Evolutionary conservation across 1,284 basidiomycete genomes (phyloP), one percentile per base, ranked within the genome.

Genomic region (Grifola frondosa): DNA sequence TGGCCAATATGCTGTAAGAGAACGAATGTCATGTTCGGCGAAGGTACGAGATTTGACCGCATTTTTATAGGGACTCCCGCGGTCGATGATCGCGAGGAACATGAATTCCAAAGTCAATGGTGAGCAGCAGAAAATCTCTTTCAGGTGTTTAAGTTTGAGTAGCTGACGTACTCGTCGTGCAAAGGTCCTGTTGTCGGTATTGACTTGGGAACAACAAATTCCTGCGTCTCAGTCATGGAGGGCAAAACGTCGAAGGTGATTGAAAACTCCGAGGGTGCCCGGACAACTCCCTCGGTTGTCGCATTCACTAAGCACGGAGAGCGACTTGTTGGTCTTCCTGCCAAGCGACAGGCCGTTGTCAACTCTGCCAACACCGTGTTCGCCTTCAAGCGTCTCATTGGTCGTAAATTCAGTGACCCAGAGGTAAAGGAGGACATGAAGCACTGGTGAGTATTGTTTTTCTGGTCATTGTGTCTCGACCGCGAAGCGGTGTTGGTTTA

Each of bases 291-390:
- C 8, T 99, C 96, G 39, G 92, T 97, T 46, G 93, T 99, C 54
- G 97, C 96, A 30, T 99, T 99, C 80, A 94, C 95, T 54, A 97
- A 98, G 71, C 82, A 93, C 59, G 88, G 88, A 48, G 91, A 95
- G 66, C 89, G 91, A 54, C 78, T 97, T 31, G 90, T 98, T 53
- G 96, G 96, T 70, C 81, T 97, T 40, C 96, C 97, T 25, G 97
- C 96, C 29, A 95, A 97, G 72, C 91, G 95, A 45, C 96, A 98
- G 70, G 94, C 93, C 6, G 92, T 97, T 40, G 93, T 98, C 65
- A 99, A 98, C 79, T 80, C 91, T n/a, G 68, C 84, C 48, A 94
- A 95, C 75, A 97, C 92, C 40, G 85, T 94, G 57, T 95, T 91
- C 54, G 95, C 90, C 28, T 97, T 97, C 73, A 98, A 98, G 78